Evolutionary conservation across 2,329 filamentous ascomycete species (phyloP).

Genomic region (Ascochyta rabiei): DNA sequence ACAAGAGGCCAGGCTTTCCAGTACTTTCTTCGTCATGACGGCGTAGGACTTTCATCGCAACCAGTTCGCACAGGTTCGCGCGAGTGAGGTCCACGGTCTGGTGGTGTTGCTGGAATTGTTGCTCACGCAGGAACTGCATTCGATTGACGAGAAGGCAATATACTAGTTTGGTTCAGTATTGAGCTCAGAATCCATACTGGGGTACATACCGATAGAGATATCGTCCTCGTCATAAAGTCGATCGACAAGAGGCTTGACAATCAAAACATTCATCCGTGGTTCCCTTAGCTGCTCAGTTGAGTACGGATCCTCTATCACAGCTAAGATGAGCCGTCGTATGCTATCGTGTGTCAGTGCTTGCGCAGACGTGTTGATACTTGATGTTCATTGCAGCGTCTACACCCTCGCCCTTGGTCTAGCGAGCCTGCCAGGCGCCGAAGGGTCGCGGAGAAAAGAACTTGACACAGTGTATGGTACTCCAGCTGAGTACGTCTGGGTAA

Average conservation of each 20-base stretch:
- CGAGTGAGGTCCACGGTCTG: conserved; percentile 82
- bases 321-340: conserved; percentile 54
- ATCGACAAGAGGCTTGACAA: conserved; percentile 82
- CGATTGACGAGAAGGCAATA: conserved; percentile 85
- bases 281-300: conserved; percentile 79
- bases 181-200: background rate
- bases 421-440: background rate
- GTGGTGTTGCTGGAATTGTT: conserved; percentile 74
- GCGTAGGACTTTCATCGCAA: conserved; percentile 77
- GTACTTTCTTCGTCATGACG: conserved; percentile 80
- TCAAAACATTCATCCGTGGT: conserved; percentile 79
- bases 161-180: conserved; percentile 54
- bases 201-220: conserved; percentile 70
- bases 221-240: conserved; percentile 80
- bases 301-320: conserved; percentile 65
- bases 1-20: conserved; percentile 71
- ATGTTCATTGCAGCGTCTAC: background rate
- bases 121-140: conserved; percentile 78
- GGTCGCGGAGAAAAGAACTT: background rate
- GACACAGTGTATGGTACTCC: too few species aligned
- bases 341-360: conserved; percentile 15
- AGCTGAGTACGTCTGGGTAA: background rate
- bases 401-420: background rate
- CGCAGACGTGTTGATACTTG: background rate
- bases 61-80: conserved; percentile 78